Conservation (phyloP, 768 basidiomycete genomes). For the Boletus tomentosulus region DNA sequence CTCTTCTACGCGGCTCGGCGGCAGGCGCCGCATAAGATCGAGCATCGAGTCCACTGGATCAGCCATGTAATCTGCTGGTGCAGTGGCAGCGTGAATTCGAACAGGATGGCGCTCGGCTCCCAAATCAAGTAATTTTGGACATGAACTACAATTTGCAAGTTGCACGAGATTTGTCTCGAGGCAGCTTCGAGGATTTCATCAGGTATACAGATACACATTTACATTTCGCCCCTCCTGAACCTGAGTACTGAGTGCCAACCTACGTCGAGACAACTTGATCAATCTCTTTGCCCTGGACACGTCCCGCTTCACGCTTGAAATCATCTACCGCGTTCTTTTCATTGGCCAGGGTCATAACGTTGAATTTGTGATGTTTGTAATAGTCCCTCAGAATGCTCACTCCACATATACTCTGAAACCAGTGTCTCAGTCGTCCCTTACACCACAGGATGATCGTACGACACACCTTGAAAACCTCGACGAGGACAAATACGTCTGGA, state of each 20-base stretch:
- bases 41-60: conserved; percentile 90
- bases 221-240: neutral
- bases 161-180: too few relatives aligned
- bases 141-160: too few relatives aligned
- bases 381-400: conserved; percentile 72
- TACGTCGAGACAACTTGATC: neutral
- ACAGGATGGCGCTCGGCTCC: neutral
- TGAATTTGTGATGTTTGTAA: conserved; percentile 70
- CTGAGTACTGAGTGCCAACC: neutral
- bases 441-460: neutral
- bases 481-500: conserved; percentile 70
- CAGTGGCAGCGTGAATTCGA: too few relatives aligned
- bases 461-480: conserved; percentile 79
- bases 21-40: conserved; percentile 93
- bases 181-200: too few relatives aligned
- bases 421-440: neutral
- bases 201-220: neutral
- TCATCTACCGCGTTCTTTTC: conserved; percentile 37
- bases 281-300: conserved; percentile 24
- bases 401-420: conserved; percentile 66
- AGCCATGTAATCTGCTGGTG: conserved; percentile 40
- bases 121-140: neutral
- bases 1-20: conserved; percentile 82
- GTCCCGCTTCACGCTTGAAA: conserved; percentile 32
- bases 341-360: conserved; percentile 70